phyloP scores from a whole-genome alignment of 495 filamentous ascomycete species.

The Lasiosphaeria miniovina region DNA sequence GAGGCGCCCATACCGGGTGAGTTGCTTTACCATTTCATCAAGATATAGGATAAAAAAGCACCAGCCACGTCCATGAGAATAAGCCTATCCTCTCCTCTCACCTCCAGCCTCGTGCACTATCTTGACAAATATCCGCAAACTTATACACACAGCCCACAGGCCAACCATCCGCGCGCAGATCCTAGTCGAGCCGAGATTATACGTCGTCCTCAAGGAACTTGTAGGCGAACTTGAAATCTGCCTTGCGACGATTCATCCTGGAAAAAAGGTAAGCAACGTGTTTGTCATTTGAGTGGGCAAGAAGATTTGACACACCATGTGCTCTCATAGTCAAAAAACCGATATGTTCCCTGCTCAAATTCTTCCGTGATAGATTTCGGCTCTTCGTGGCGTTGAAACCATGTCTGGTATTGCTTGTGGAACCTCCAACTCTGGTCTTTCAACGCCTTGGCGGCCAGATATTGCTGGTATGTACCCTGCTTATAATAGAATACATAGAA shows the following conservation, averaged over 20 bases:
- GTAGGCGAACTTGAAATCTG: conserved; percentile 97
- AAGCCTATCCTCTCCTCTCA: background rate
- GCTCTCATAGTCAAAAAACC: conserved; percentile 99
- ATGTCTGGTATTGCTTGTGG: conserved; percentile 99
- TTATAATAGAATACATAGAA: conserved; percentile 99
- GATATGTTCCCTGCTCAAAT: conserved; percentile 96
- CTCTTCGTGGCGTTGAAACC: conserved; percentile 98
- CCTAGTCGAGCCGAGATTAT: background rate
- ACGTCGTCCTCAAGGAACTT: conserved; percentile 59
- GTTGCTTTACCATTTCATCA: no score
- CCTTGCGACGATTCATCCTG: conserved; percentile 99
- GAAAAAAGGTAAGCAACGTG: conserved; percentile 3
- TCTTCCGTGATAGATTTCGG: conserved; percentile 98
- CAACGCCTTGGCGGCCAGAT: conserved; percentile 89
- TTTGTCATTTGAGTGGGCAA: background rate
- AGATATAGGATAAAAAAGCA: no score
- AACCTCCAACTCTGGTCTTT: conserved; percentile 98
- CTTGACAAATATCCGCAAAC: background rate
- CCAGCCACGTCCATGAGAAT: no score
- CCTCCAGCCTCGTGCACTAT: conserved; percentile 51
- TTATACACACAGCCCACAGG: background rate
- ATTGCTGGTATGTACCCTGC: conserved; percentile 93
- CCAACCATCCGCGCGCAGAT: background rate
- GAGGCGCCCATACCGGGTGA: no score
- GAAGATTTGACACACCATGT: conserved; percentile 71